These are phyloP conservation scores for Aspergillus tanneri DNA, from an alignment of 2,329 filamentous ascomycete species.

Conservation along the genomic window DNA sequence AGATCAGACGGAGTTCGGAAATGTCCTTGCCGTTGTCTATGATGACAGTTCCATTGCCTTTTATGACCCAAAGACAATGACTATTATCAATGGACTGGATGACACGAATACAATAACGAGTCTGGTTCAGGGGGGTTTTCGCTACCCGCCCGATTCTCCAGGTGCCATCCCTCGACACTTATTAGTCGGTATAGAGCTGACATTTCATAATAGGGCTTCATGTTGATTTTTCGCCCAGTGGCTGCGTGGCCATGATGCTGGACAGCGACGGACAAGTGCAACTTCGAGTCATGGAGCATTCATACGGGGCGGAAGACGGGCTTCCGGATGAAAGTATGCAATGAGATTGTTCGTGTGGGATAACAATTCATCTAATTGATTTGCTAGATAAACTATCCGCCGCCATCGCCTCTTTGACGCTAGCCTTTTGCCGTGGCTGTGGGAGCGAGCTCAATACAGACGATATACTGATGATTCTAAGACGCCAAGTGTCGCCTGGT, in stretches of 20 bases:
- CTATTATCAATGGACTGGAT: slow-evolving; percentile 63
- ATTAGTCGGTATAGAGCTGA: slow-evolving; percentile 11
- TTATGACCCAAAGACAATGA: slow-evolving; percentile 72
- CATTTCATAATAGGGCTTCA: slow-evolving; percentile 31
- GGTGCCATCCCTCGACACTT: slow-evolving; percentile 43
- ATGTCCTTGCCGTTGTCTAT: slow-evolving; percentile 68
- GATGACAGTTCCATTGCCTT: slow-evolving; percentile 81
- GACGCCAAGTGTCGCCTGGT: slow-evolving; percentile 50
- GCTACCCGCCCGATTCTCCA: slow-evolving; percentile 64
- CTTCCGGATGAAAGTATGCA: slow-evolving; percentile 40
- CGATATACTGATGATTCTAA: slow-evolving; percentile 66
- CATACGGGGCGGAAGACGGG: slow-evolving; percentile 37
- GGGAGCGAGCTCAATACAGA: slow-evolving; percentile 58
- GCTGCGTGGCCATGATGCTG: slow-evolving; percentile 40
- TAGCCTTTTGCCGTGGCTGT: slow-evolving; percentile 52
- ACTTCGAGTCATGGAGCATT: slow-evolving; percentile 41
- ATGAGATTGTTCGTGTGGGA: neutral
- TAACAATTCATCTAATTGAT: slow-evolving; percentile 5
- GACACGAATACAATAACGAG: slow-evolving; percentile 66
- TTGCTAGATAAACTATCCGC: slow-evolving; percentile 46
- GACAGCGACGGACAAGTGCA: slow-evolving; percentile 42
- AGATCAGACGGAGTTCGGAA: slow-evolving; percentile 67
- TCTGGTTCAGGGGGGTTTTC: slow-evolving; percentile 75
- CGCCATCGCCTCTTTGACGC: slow-evolving; percentile 61
- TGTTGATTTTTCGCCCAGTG: slow-evolving; percentile 46